Evolutionary conservation across 2,329 filamentous ascomycete species (phyloP).

Genomic region (Myriosclerotinia scirpicola): DNA sequence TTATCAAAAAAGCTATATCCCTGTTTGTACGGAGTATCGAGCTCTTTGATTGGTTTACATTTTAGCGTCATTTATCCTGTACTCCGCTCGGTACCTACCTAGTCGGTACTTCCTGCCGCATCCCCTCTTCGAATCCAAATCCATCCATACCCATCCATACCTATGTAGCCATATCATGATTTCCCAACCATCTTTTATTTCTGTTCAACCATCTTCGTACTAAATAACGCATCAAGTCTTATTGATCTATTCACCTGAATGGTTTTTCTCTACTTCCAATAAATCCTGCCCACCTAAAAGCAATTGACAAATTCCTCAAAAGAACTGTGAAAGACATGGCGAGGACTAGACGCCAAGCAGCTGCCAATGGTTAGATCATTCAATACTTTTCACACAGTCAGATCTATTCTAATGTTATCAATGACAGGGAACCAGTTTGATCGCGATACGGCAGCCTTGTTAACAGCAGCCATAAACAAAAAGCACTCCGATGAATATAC

Average conservation of each 20-base stretch:
- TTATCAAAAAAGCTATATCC: constrained; percentile 14
- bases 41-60: neutral
- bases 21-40: neutral
- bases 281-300: too few relatives aligned
- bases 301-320: neutral
- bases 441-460: neutral
- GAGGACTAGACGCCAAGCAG: too few relatives aligned
- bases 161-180: neutral
- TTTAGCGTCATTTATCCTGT: neutral
- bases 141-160: neutral
- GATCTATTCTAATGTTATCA: neutral
- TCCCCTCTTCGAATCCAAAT: too few relatives aligned
- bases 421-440: neutral
- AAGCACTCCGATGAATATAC: neutral
- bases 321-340: too few relatives aligned
- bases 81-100: neutral
- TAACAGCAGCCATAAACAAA: neutral
- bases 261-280: too few relatives aligned
- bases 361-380: neutral
- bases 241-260: too few relatives aligned
- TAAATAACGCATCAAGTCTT: neutral
- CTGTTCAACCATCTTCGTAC: too few relatives aligned
- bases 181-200: constrained; percentile 3
- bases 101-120: neutral
- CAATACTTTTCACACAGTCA: neutral